A percentile compares a stretch with the other conserved stretches of the same genome.
Evolutionary conservation across 2,329 filamentous ascomycete genomes (phyloP).

Genomic region (Thielaviopsis musarum): DNA sequence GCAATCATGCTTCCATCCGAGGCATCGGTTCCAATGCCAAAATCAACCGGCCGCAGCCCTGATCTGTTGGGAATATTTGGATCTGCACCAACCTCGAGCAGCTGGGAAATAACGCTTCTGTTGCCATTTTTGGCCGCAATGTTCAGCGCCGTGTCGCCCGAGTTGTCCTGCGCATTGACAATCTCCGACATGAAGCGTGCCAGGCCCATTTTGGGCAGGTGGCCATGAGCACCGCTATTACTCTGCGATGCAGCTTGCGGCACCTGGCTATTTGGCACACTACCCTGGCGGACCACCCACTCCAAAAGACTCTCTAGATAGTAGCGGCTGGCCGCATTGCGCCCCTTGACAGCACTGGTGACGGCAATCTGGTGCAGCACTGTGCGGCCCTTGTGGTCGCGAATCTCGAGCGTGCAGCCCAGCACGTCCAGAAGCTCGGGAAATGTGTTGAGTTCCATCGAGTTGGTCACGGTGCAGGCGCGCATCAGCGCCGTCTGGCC

Average conservation of each 20-base stretch:
- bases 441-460: slow-evolving; percentile 79
- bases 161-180: slow-evolving; percentile 86
- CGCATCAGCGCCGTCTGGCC: slow-evolving; percentile 90
- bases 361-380: slow-evolving; percentile 93
- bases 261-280: slow-evolving; percentile 37
- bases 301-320: slow-evolving; percentile 90
- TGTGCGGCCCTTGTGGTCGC: slow-evolving; percentile 77
- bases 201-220: slow-evolving; percentile 56
- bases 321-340: slow-evolving; percentile 81
- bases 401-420: slow-evolving; percentile 75
- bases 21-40: slow-evolving; percentile 65
- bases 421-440: slow-evolving; percentile 79
- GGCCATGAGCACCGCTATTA: slow-evolving; percentile 24
- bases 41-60: slow-evolving; percentile 78
- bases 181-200: slow-evolving; percentile 94
- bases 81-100: slow-evolving; percentile 88
- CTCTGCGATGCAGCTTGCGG: slow-evolving; percentile 19
- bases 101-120: slow-evolving; percentile 85
- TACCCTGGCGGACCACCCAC: slow-evolving; percentile 80
- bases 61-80: slow-evolving; percentile 83
- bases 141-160: slow-evolving; percentile 87
- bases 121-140: slow-evolving; percentile 88
- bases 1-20: slow-evolving; percentile 19
- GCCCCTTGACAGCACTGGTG: slow-evolving; percentile 86
- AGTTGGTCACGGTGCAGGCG: slow-evolving; percentile 85